A percentile compares a stretch with the other conserved stretches of the same genome.
Evolutionary conservation across 192 early-diverging fungal species (phyloP).

Genomic region (Entrophospora sp.): DNA sequence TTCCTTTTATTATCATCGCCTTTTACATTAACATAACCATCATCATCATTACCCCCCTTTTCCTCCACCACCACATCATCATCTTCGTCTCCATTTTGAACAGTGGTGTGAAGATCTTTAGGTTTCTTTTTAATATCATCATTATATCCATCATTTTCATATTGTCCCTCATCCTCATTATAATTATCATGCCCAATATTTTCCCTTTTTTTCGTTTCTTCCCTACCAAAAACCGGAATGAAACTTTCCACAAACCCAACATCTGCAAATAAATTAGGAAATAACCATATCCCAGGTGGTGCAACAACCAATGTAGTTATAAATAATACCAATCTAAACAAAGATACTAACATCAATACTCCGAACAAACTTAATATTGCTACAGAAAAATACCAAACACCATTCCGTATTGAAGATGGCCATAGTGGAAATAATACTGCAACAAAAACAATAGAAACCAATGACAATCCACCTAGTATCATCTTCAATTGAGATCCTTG

Average conservation of each 20-base stretch:
- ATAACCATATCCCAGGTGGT: constrained; percentile 88
- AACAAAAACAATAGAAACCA: constrained; percentile 74
- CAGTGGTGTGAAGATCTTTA: too few species aligned
- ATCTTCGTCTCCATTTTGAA: too few species aligned
- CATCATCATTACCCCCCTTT: too few species aligned
- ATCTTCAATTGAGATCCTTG: constrained; percentile 77
- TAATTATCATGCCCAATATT: constrained; percentile 24
- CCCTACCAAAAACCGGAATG: constrained; percentile 83
- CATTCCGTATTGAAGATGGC: constrained; percentile 71
- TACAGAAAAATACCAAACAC: constrained; percentile 86
- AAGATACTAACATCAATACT: constrained; percentile 77
- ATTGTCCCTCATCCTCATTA: constrained; percentile 20
- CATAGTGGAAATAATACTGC: constrained; percentile 98
- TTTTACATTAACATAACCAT: too few species aligned
- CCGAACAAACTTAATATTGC: constrained; percentile 76
- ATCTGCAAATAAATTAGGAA: constrained; percentile 96
- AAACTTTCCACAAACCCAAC: constrained; percentile 91
- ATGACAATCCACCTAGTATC: constrained; percentile 67
- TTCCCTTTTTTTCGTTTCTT: constrained; percentile 32
- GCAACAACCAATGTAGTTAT: constrained; percentile 59
- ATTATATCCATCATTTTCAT: constrained; percentile 24
- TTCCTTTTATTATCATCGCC: too few species aligned
- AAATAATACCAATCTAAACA: constrained; percentile 83
- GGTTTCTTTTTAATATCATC: too few species aligned
- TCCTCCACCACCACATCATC: too few species aligned